These are phyloP conservation scores for Diospyros lotus DNA, from an alignment of 148 eudicot genomes.

Conservation along the genomic window DNA sequence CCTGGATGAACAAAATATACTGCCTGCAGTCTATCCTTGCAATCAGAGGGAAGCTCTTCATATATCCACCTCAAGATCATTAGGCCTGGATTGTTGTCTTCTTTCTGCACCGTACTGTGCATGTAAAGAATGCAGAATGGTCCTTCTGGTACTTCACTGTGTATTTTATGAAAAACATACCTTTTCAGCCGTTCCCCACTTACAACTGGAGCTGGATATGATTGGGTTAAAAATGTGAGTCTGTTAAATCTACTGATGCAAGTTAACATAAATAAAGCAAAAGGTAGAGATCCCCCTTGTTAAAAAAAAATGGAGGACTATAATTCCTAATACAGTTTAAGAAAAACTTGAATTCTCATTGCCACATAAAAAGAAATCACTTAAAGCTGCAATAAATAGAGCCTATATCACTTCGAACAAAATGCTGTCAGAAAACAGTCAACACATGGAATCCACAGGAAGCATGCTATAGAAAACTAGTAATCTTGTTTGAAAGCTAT, in stretches of 20 bases:
- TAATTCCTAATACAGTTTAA: neutral
- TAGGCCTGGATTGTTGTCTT: constrained; percentile 89
- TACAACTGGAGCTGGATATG: constrained; percentile 61
- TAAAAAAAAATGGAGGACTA: neutral
- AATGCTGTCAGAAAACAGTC: neutral
- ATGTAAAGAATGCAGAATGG: constrained; percentile 80
- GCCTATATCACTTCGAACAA: neutral
- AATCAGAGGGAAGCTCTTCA: constrained; percentile 77
- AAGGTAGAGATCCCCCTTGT: neutral
- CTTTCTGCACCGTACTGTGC: constrained; percentile 81
- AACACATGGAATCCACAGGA: neutral
- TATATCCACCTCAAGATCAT: constrained; percentile 92
- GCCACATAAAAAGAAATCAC: neutral
- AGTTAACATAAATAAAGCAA: neutral
- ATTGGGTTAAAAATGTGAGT: neutral
- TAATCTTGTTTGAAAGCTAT: neutral
- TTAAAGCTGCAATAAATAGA: neutral
- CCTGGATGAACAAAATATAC: constrained; percentile 95
- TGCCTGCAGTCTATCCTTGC: constrained; percentile 84
- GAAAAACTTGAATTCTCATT: neutral
- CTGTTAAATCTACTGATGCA: neutral
- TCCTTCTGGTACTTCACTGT: constrained; percentile 71
- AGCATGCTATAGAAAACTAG: neutral
- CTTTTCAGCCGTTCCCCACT: constrained; percentile 73
- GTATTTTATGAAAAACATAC: constrained; percentile 68